A percentile compares a stretch with the other conserved stretches of the same genome.
Evolutionary conservation across 2,329 filamentous ascomycete genomes (phyloP).

Genomic region (Chaetomium sp.): DNA sequence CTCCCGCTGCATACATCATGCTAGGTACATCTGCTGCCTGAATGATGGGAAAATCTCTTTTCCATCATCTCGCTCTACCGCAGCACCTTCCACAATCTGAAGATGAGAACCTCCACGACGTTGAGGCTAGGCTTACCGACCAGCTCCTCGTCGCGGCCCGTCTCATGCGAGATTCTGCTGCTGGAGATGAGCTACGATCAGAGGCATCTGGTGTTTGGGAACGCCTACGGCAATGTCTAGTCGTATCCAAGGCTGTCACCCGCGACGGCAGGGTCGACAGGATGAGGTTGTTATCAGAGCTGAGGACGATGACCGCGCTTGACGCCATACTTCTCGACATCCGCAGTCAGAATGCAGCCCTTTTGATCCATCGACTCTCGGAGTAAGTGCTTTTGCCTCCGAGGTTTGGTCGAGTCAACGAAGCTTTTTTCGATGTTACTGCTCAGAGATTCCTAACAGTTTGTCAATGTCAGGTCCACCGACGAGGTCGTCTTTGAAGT

Average conservation of each 20-base stretch:
- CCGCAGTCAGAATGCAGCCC: background rate
- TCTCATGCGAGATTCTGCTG: background rate
- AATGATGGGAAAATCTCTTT: background rate
- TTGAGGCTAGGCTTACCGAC: background rate
- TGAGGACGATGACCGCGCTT: background rate
- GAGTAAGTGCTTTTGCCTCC: background rate
- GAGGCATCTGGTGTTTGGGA: background rate
- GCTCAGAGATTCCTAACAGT: background rate
- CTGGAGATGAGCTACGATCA: background rate
- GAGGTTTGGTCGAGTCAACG: background rate
- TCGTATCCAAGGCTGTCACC: background rate
- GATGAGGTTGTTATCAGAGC: background rate
- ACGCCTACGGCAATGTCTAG: background rate
- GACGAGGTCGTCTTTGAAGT: background rate
- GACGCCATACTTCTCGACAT: background rate
- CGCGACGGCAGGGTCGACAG: background rate
- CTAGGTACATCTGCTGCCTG: background rate
- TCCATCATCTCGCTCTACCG: background rate
- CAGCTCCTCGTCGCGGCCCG: background rate
- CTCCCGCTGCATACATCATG: background rate
- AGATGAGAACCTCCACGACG: background rate
- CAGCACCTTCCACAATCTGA: background rate
- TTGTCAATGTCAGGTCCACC: background rate
- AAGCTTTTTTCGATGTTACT: too few species aligned
- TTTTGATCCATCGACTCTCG: background rate